phyloP scores from a whole-genome alignment of 2,329 filamentous ascomycete genomes.

The Aspergillus fijiensis region DNA sequence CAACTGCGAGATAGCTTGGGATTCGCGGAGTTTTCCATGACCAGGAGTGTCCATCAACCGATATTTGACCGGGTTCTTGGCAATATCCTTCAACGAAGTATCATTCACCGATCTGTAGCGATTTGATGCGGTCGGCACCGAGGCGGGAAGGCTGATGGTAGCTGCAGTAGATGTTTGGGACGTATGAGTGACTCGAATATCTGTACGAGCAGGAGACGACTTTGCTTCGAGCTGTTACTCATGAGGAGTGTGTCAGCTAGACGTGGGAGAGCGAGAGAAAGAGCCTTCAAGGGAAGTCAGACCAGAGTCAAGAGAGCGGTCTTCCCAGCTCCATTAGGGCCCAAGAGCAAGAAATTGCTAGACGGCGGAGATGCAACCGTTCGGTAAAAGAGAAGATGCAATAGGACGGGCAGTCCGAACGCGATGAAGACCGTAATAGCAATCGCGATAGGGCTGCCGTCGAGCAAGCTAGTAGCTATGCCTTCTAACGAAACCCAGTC shows the following conservation, averaged over 20 bases:
- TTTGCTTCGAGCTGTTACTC: constrained; percentile 46
- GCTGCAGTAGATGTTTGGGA: constrained; percentile 61
- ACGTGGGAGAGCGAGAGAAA: background rate
- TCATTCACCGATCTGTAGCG: constrained; percentile 67
- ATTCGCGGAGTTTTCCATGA: constrained; percentile 85
- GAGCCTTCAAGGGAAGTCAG: constrained; percentile 24
- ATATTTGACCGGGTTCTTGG: constrained; percentile 40
- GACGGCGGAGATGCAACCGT: constrained; percentile 61
- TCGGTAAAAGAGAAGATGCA: constrained; percentile 73
- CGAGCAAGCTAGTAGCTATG: constrained; percentile 44
- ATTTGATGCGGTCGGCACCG: constrained; percentile 55
- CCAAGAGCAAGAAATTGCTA: constrained; percentile 75
- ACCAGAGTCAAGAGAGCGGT: constrained; percentile 81
- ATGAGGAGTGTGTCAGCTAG: background rate
- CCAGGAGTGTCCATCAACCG: constrained; percentile 74
- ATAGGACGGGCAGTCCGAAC: constrained; percentile 69
- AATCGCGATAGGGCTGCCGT: constrained; percentile 51
- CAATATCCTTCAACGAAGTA: constrained; percentile 59
- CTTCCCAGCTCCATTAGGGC: constrained; percentile 81
- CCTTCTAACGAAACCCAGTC: constrained; percentile 40
- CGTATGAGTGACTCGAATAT: constrained; percentile 54
- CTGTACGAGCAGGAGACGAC: constrained; percentile 40
- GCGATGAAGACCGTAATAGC: constrained; percentile 68
- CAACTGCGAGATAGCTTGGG: constrained; percentile 47
- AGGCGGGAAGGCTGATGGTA: constrained; percentile 56